These are phyloP conservation scores for Colletotrichum tropicicola DNA, from an alignment of 2,329 filamentous ascomycete genomes.

Conservation along the genomic window DNA sequence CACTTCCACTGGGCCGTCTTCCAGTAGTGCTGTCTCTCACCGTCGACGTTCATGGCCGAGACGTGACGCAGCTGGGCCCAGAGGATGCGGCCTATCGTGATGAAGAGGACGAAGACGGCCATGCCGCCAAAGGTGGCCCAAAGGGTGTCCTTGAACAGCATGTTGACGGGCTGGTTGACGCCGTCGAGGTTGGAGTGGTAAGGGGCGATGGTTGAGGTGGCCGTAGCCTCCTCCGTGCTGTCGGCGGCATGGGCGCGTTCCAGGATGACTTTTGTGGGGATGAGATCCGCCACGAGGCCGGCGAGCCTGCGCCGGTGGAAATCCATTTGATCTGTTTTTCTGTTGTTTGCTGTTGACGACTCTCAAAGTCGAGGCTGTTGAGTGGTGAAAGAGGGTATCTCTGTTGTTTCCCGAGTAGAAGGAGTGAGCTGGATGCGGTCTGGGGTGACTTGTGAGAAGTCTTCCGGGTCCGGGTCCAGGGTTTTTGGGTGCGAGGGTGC, in stretches of 20 bases:
- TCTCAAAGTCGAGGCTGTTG: slow-evolving; percentile 10
- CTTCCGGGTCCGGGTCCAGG: neutral
- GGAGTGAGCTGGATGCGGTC: neutral
- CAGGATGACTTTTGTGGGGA: slow-evolving; percentile 42
- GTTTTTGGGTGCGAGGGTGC: neutral
- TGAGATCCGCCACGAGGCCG: slow-evolving; percentile 37
- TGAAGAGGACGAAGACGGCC: slow-evolving; percentile 59
- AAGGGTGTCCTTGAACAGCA: slow-evolving; percentile 63
- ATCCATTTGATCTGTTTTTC: slow-evolving; percentile 38
- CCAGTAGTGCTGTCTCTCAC: slow-evolving; percentile 67
- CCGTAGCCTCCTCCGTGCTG: slow-evolving; percentile 35
- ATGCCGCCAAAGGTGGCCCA: slow-evolving; percentile 70
- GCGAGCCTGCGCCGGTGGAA: slow-evolving; percentile 39
- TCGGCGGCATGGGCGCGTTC: slow-evolving; percentile 34
- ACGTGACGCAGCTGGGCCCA: slow-evolving; percentile 68
- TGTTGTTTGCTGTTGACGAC: slow-evolving; percentile 13
- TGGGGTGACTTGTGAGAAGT: neutral
- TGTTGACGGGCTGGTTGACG: slow-evolving; percentile 67
- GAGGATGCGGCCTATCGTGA: slow-evolving; percentile 62
- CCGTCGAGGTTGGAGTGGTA: slow-evolving; percentile 66
- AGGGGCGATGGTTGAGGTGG: slow-evolving; percentile 60
- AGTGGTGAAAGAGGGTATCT: neutral
- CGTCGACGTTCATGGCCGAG: slow-evolving; percentile 63
- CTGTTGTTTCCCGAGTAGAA: neutral
- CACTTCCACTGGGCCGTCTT: slow-evolving; percentile 64